Evolutionary conservation across 768 basidiomycete genomes (phyloP).

Genomic region (Galerina sulciceps): DNA sequence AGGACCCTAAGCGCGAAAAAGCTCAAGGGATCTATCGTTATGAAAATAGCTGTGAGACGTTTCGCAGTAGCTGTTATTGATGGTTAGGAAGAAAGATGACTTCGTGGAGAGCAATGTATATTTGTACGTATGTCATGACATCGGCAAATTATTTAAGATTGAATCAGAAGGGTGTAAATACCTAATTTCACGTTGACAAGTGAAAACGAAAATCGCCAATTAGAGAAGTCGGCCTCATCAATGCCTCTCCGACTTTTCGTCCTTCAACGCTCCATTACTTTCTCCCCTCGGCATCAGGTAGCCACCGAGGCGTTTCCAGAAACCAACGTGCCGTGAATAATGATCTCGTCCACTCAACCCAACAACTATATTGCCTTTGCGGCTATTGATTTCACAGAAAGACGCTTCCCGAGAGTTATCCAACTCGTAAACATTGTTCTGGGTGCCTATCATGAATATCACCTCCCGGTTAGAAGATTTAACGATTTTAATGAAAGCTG

Average conservation of each 20-base stretch:
- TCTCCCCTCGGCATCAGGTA: conserved; percentile 10
- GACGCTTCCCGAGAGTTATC: conserved; percentile 31
- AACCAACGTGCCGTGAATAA: conserved; percentile 33
- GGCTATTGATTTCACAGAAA: conserved; percentile 42
- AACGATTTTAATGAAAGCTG: conserved; percentile 32
- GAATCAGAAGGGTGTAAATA: no score
- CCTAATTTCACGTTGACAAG: no score
- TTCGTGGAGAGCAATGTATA: no score
- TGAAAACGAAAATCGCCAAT: neutral
- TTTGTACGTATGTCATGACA: no score
- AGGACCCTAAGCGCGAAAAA: no score
- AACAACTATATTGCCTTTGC: conserved; percentile 43
- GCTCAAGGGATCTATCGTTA: no score
- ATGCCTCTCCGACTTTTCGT: neutral
- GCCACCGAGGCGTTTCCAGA: conserved; percentile 44
- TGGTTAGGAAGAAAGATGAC: no score
- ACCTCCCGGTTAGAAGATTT: conserved; percentile 39
- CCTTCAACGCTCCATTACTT: conserved; percentile 4
- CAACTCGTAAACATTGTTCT: conserved; percentile 16
- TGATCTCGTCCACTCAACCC: conserved; percentile 47
- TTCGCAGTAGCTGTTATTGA: no score
- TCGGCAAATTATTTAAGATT: no score
- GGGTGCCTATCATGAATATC: conserved; percentile 40
- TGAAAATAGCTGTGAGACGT: no score
- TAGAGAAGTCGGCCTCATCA: neutral